Percentiles rank a stretch among this genome's conserved stretches.
phyloP scores from a whole-genome alignment of 192 early-diverging fungal species.

The Rhizophagus prolifer region DNA sequence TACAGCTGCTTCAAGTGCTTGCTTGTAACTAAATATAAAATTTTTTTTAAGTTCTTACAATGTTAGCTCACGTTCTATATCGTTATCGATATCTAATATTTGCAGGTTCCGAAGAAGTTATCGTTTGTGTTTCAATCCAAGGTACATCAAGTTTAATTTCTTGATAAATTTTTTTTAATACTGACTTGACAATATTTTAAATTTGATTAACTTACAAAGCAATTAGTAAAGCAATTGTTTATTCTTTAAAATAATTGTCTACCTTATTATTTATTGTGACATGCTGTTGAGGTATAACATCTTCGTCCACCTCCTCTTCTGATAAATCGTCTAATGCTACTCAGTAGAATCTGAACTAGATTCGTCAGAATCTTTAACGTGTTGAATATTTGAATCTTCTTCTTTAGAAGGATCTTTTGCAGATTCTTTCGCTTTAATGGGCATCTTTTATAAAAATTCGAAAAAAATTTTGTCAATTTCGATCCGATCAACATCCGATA shows the following conservation, averaged over 20 bases:
- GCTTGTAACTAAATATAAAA: slow-evolving; percentile 60
- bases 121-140: slow-evolving; percentile 71
- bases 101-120: slow-evolving; percentile 57
- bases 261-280: background rate
- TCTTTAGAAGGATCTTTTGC: background rate
- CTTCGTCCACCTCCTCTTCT: background rate
- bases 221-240: background rate
- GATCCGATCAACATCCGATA: no score
- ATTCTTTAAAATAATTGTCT: background rate
- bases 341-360: background rate
- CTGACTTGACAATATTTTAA: slow-evolving; percentile 41
- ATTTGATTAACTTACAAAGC: background rate
- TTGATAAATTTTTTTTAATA: slow-evolving; percentile 57
- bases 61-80: slow-evolving; percentile 89
- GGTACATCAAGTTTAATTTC: slow-evolving; percentile 61
- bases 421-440: no score
- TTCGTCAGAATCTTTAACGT: background rate
- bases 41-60: slow-evolving; percentile 58
- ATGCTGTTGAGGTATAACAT: background rate
- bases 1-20: slow-evolving; percentile 79
- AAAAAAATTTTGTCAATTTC: no score
- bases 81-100: slow-evolving; percentile 73
- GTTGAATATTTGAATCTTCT: background rate
- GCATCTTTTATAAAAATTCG: no score
- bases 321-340: no score